phyloP scores from a whole-genome alignment of 768 basidiomycete species.

The Lentinus tigrinus region DNA sequence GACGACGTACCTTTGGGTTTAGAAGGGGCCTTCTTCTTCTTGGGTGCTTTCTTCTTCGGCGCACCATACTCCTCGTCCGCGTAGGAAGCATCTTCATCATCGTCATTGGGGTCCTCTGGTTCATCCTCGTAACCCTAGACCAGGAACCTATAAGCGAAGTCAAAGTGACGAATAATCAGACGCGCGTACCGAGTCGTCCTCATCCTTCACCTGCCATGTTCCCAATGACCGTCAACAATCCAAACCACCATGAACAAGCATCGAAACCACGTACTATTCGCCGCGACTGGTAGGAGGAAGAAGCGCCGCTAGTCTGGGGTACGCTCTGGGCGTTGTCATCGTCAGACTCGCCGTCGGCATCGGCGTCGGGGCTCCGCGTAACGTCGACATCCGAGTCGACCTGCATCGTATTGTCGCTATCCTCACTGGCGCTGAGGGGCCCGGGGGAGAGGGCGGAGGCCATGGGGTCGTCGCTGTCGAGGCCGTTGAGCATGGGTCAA shows the following conservation, averaged over 20 bases:
- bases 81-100: slow-evolving; percentile 73
- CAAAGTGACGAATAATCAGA: slow-evolving; percentile 21
- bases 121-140: slow-evolving; percentile 58
- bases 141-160: slow-evolving; percentile 18
- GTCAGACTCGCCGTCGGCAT: slow-evolving; percentile 61
- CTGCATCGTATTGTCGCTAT: slow-evolving; percentile 61
- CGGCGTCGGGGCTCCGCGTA: slow-evolving; percentile 35
- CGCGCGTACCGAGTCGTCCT: slow-evolving; percentile 52
- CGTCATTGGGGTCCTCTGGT: slow-evolving; percentile 43
- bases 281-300: slow-evolving; percentile 33
- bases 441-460: slow-evolving; percentile 27
- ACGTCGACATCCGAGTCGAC: slow-evolving; percentile 61
- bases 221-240: slow-evolving; percentile 16
- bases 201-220: slow-evolving; percentile 31
- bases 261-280: slow-evolving; percentile 29
- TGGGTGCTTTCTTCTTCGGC: slow-evolving; percentile 63
- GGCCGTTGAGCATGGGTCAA: slow-evolving; percentile 23
- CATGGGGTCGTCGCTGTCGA: slow-evolving; percentile 24
- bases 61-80: slow-evolving; percentile 70
- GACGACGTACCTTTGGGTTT: slow-evolving; percentile 57
- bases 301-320: slow-evolving; percentile 38
- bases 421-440: slow-evolving; percentile 35
- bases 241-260: background rate
- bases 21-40: slow-evolving; percentile 64
- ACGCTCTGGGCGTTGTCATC: slow-evolving; percentile 49